Evolutionary conservation across 140 eudicot genomes (phyloP).

Genomic region (Oenanthe javanica): DNA sequence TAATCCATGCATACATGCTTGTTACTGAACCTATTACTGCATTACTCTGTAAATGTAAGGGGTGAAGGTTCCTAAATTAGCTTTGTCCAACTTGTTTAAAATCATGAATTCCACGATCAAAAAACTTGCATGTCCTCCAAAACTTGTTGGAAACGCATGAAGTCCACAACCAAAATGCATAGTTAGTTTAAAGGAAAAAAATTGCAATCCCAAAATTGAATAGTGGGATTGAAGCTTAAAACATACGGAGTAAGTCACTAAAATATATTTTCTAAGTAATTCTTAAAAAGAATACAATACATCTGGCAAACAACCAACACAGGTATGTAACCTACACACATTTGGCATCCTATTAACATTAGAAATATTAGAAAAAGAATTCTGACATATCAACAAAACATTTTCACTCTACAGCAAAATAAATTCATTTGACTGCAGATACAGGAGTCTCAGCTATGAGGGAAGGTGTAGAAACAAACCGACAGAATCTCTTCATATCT

Average conservation of each 20-base stretch:
- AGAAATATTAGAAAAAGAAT: neutral
- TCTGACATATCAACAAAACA: neutral
- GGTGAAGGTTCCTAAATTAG: no score
- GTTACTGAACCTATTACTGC: neutral
- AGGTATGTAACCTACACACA: neutral
- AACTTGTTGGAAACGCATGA: neutral
- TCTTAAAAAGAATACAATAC: neutral
- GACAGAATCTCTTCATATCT: neutral
- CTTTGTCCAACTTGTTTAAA: neutral
- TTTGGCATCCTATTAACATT: neutral
- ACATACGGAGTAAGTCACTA: neutral
- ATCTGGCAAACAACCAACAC: neutral
- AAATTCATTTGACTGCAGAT: neutral
- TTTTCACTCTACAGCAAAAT: neutral
- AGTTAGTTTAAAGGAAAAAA: neutral
- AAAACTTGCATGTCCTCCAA: neutral
- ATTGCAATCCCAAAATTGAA: neutral
- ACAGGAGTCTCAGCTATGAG: neutral
- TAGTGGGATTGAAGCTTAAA: neutral
- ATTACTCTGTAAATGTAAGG: neutral
- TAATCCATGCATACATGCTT: neutral
- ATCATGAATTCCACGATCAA: neutral
- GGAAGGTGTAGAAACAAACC: neutral
- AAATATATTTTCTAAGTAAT: neutral
- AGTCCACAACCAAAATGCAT: neutral